Evolutionary conservation across 1,284 basidiomycete species (phyloP), one percentile per base, ranked within the genome.

Genomic region (Ustilago lituana): DNA sequence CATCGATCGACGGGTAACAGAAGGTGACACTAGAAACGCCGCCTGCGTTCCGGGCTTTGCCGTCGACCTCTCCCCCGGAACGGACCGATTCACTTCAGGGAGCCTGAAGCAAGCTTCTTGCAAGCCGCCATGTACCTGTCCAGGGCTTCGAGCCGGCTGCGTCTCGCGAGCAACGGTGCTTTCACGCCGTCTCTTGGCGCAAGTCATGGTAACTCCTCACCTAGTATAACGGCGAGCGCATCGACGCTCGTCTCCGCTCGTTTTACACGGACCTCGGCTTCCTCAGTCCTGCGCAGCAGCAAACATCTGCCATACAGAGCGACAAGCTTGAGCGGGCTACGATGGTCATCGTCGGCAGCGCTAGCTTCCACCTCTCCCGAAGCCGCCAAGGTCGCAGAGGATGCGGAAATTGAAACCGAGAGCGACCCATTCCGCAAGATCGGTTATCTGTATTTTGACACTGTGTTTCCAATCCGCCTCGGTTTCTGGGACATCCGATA

Each of bases 401-500:
- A 63, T 31, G 69, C 63, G 17, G 59, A 67, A 32, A 46, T 29
- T 20, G 64, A 72, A 19, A 72, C 60, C 10, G 64, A 68, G n/a
- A 64, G 45, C 33, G 69, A 72, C 20, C 69, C 69, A 2, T 64
- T 61, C 47, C 64, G 63, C 41, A 72, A 68, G 47, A 59, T 74
- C 35, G 70, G 66, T 41, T 72, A 72, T 32, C 55, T 76, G 41
- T 76, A 76, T 57, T 75, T 77, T 33, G 76, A 78, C 49, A 72
- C 77, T n/a, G 62, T 74, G 45, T 79, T 77, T 40, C 76, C 77
- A 27, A 74, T 79, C 32, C 53, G 63, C 15, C 63, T 77, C 19
- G 76, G 74, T n/a, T 71, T 63, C 41, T 74, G 64, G 65, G 77
- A 79, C 36, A 46, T 73, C 6, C 59, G 77, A 36, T 66, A 65